Conservation (phyloP, 345 rosid species). For the Eucalyptus albens region DNA sequence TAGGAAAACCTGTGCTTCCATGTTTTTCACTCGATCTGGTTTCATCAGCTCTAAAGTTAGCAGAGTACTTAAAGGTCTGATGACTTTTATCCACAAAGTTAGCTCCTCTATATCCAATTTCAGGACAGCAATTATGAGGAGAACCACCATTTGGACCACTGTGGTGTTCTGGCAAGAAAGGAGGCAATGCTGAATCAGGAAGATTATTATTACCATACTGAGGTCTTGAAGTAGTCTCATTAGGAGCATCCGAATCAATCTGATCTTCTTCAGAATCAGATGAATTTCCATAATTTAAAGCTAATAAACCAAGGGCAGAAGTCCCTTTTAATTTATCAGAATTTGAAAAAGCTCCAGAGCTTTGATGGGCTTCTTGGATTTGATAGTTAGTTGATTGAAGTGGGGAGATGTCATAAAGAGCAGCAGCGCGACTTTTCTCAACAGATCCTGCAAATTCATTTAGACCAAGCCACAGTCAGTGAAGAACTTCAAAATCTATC, state of each 20-base stretch:
- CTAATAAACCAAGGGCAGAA: conserved; percentile 76
- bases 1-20: neutral
- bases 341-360: conserved; percentile 11
- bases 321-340: conserved; percentile 7
- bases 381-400: conserved; percentile 24
- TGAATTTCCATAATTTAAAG: conserved; percentile 73
- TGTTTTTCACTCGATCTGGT: conserved; percentile 4
- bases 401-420: conserved; percentile 32
- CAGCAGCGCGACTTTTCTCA: conserved; percentile 11
- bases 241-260: neutral
- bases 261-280: conserved; percentile 86
- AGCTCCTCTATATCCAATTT: conserved; percentile 8
- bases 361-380: conserved; percentile 13
- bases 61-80: conserved; percentile 3
- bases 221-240: neutral
- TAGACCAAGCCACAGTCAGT: neutral
- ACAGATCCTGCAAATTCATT: conserved; percentile 22
- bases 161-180: neutral
- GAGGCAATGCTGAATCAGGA: neutral
- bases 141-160: conserved; percentile 8
- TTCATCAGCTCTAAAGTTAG: conserved; percentile 15
- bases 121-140: conserved; percentile 8
- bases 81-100: conserved; percentile 10
- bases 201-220: neutral
- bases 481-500: neutral